These are phyloP conservation scores for Boletus albobrunnescens DNA, from an alignment of 1,284 basidiomycete species.

Conservation along the genomic window DNA sequence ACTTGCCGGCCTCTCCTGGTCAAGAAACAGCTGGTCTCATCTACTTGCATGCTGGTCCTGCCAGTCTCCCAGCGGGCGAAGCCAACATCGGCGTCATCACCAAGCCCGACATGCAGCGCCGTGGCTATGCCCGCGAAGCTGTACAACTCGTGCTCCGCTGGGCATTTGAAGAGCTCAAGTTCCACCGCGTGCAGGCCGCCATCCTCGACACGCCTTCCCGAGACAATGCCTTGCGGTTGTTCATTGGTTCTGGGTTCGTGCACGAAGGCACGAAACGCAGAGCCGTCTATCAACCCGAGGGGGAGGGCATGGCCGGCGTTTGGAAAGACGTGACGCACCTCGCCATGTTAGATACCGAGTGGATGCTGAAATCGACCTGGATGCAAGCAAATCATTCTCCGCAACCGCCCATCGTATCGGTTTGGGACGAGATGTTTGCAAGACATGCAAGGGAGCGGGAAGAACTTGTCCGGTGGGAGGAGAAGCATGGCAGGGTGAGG, in stretches of 20 bases:
- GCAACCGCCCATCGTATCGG: constrained; percentile 31
- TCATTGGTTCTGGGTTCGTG: constrained; percentile 48
- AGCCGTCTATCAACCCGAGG: constrained; percentile 42
- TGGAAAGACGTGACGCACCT: constrained; percentile 61
- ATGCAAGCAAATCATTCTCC: background rate
- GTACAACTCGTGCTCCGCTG: constrained; percentile 42
- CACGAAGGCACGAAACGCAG: constrained; percentile 59
- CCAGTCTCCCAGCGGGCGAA: constrained; percentile 36
- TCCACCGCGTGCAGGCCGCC: constrained; percentile 55
- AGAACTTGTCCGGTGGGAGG: constrained; percentile 52
- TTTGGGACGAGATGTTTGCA: constrained; percentile 62
- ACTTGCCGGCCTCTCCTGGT: accelerated
- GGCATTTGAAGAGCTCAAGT: constrained; percentile 46
- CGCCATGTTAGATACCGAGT: constrained; percentile 60
- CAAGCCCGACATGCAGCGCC: constrained; percentile 32
- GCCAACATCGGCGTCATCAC: constrained; percentile 52
- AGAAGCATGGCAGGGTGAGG: constrained; percentile 23
- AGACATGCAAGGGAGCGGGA: constrained; percentile 58
- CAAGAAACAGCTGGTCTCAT: constrained; percentile 37
- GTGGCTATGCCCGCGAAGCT: constrained; percentile 45
- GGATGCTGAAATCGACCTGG: constrained; percentile 38
- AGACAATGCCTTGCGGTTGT: constrained; percentile 39
- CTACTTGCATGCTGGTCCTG: constrained; percentile 39
- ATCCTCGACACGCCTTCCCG: constrained; percentile 43
- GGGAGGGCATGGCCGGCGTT: constrained; percentile 29